Conservation (phyloP, 495 filamentous ascomycete genomes). For the Talaromyces trachyspermus region DNA sequence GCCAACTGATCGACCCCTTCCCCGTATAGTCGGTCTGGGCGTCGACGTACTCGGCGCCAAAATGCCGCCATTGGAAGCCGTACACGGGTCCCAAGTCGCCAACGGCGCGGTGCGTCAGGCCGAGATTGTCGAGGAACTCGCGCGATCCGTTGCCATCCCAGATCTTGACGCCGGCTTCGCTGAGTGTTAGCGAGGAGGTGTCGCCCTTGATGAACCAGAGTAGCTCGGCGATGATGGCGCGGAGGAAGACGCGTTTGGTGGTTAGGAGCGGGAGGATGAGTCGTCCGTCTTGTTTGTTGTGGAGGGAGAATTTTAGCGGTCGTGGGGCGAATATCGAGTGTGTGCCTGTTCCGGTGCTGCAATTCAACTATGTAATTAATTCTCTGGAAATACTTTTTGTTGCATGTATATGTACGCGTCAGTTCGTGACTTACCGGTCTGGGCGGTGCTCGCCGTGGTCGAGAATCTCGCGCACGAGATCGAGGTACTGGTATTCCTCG, state of each 20-base stretch:
- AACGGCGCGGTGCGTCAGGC: constrained; percentile 66
- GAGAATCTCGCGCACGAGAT: constrained; percentile 69
- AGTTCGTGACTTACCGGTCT: constrained; percentile 48
- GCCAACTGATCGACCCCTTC: constrained; percentile 89
- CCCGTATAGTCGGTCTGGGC: constrained; percentile 75
- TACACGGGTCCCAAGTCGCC: constrained; percentile 96
- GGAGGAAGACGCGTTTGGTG: constrained; percentile 92
- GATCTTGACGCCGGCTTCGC: constrained; percentile 77
- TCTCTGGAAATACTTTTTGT: not conserved
- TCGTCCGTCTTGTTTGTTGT: constrained; percentile 41
- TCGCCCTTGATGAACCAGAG: constrained; percentile 89
- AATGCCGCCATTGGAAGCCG: constrained; percentile 98
- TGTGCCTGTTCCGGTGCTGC: constrained; percentile 87
- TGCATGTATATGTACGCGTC: not conserved
- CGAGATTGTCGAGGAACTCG: constrained; percentile 75
- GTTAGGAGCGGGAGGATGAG: constrained; percentile 85
- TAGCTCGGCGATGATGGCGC: constrained; percentile 85
- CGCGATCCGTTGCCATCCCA: constrained; percentile 97
- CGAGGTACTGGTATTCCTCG: constrained; percentile 72
- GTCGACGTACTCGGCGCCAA: constrained; percentile 82
- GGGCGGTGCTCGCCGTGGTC: constrained; percentile 69
- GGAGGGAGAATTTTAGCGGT: constrained; percentile 79
- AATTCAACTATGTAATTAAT: not conserved
- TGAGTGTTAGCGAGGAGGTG: constrained; percentile 70
- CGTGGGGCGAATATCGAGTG: constrained; percentile 79